phyloP scores from a whole-genome alignment of 1,284 basidiomycete genomes.

The Fistulinella staudtii region DNA sequence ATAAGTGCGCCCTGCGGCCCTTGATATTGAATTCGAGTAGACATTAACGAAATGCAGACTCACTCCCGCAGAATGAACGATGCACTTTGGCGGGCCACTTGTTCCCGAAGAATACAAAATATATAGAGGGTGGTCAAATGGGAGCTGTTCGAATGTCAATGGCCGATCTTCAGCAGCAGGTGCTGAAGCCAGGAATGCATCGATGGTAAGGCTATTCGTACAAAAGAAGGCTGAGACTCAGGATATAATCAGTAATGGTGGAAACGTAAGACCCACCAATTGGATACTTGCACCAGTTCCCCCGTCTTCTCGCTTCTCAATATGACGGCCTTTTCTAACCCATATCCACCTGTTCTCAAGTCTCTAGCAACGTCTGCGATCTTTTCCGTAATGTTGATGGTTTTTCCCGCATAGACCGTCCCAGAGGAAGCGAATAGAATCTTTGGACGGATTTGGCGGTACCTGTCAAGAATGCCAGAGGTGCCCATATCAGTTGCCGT shows the following conservation, averaged over 20 bases:
- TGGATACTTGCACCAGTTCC: constrained; percentile 13
- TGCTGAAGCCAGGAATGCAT: constrained; percentile 43
- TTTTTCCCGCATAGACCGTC: constrained; percentile 57
- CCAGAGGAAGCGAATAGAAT: constrained; percentile 64
- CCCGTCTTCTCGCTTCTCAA: constrained; percentile 55
- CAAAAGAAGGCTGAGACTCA: neutral
- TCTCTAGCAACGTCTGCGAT: constrained; percentile 47
- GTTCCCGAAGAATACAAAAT: constrained; percentile 88
- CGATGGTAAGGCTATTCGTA: constrained; percentile 34
- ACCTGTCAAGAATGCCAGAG: constrained; percentile 67
- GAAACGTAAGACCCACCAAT: constrained; percentile 17
- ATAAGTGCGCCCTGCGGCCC: constrained; percentile 53
- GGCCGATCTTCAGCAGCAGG: constrained; percentile 40
- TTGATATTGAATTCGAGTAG: neutral
- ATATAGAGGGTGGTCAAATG: constrained; percentile 82
- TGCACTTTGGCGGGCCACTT: constrained; percentile 80
- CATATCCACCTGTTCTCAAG: constrained; percentile 37
- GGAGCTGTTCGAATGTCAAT: constrained; percentile 64
- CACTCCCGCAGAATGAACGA: constrained; percentile 81
- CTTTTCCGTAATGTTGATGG: constrained; percentile 50
- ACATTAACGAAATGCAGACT: constrained; percentile 32
- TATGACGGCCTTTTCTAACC: constrained; percentile 48
- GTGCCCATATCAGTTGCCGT: constrained; percentile 69
- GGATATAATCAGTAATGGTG: neutral
- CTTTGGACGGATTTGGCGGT: constrained; percentile 62